Conservation (phyloP, 345 rosid species). For the Populus ilicifolia region DNA sequence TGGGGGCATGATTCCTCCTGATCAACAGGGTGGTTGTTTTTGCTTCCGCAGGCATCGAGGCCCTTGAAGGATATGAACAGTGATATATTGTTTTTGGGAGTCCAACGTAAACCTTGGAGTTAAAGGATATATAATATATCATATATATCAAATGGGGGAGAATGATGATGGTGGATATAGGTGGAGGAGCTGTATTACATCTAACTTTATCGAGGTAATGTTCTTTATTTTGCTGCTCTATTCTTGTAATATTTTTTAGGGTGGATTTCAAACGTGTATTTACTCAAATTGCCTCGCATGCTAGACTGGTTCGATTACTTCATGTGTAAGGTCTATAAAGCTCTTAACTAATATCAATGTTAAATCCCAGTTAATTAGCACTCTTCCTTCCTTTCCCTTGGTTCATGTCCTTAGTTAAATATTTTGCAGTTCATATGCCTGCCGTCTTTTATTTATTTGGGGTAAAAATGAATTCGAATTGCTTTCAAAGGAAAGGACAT, state of each 20-base stretch:
- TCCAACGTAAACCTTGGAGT: constrained; percentile 14
- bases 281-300: constrained; percentile 12
- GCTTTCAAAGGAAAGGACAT: not conserved
- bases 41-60: constrained; percentile 76
- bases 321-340: constrained; percentile 11
- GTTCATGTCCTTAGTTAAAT: not conserved
- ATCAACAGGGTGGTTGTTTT: constrained; percentile 78
- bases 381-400: not conserved
- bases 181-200: constrained; percentile 13
- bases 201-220: constrained; percentile 30
- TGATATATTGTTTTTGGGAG: not conserved
- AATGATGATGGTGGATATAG: constrained; percentile 14
- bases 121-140: constrained; percentile 1
- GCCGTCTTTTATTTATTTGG: not conserved
- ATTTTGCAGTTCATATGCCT: not conserved
- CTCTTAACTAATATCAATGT: not conserved
- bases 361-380: not conserved
- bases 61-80: constrained; percentile 40
- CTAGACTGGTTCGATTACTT: constrained; percentile 9
- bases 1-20: constrained; percentile 89
- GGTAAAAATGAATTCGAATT: not conserved
- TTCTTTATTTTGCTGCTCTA: constrained; percentile 17
- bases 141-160: constrained; percentile 1
- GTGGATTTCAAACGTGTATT: constrained; percentile 14
- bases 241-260: constrained; percentile 7